Evolutionary conservation across 140 eudicot species (phyloP).

Genomic region (Cichorium intybus): DNA sequence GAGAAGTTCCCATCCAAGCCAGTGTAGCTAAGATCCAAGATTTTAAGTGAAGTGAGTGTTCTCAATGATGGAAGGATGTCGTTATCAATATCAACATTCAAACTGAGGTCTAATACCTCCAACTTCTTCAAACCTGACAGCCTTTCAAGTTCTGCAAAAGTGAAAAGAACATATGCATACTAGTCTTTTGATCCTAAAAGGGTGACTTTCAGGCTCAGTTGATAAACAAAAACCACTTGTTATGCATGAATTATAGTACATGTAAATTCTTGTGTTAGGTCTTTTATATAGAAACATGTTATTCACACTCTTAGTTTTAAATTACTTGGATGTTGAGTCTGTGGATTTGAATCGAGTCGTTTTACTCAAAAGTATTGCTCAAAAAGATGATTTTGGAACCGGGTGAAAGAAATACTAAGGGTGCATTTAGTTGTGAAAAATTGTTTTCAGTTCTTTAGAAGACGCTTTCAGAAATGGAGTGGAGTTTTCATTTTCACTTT

Average conservation of each 20-base stretch:
- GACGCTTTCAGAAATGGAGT: no score
- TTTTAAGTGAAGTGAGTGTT: neutral
- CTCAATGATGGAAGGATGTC: neutral
- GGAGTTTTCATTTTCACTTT: no score
- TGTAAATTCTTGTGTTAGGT: neutral
- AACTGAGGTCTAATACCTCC: neutral
- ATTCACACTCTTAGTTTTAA: neutral
- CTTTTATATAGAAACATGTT: no score
- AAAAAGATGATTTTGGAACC: neutral
- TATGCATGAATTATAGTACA: neutral
- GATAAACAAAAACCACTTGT: no score
- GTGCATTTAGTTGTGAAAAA: no score
- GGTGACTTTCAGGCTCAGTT: no score
- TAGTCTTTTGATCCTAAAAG: no score
- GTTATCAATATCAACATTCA: neutral
- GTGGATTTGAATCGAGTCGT: neutral
- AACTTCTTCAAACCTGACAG: conserved; percentile 18
- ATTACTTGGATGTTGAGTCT: neutral
- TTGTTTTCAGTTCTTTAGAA: no score
- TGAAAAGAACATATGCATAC: neutral
- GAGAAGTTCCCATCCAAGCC: conserved; percentile 1
- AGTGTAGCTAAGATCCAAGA: neutral
- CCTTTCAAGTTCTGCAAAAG: conserved; percentile 2
- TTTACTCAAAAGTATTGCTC: neutral
- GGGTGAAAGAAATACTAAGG: neutral